Conservation (phyloP, 345 rosid species). For the Aethionema arabicum region DNA sequence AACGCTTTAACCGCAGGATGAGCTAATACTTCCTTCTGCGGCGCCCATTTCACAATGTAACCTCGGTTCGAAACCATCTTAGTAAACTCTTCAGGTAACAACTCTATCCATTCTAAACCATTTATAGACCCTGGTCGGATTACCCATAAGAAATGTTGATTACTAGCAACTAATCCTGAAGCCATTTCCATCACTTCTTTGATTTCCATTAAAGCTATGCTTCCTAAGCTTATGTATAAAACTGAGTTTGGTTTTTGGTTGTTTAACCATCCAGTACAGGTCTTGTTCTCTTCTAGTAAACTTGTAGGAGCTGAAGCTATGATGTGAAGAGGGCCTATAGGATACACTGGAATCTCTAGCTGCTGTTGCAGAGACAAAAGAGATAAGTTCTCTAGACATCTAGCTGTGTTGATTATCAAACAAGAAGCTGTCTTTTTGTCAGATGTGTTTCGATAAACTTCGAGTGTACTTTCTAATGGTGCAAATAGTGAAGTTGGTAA, state of each 20-base stretch:
- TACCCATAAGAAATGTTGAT: conserved; percentile 39
- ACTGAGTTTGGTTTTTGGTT: conserved; percentile 40
- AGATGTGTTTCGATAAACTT: conserved; percentile 9
- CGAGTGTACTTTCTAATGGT: conserved; percentile 12
- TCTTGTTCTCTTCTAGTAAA: conserved; percentile 30
- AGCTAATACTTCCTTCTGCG: conserved; percentile 35
- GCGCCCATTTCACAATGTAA: conserved; percentile 35
- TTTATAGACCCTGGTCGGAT: conserved; percentile 33
- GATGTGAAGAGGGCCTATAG: conserved; percentile 38
- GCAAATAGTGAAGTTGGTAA: conserved; percentile 13
- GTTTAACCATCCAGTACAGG: conserved; percentile 54
- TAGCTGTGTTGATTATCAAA: conserved; percentile 32
- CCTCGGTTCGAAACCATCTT: conserved; percentile 30
- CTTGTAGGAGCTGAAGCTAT: conserved; percentile 25
- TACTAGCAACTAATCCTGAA: conserved; percentile 32
- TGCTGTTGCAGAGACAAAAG: conserved; percentile 7
- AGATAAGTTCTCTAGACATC: conserved; percentile 30
- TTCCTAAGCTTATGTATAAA: conserved; percentile 60
- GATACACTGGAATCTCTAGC: conserved; percentile 19
- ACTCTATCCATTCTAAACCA: conserved; percentile 25
- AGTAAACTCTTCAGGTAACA: conserved; percentile 25
- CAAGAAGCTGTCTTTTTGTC: conserved; percentile 25
- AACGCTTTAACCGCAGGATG: conserved; percentile 46
- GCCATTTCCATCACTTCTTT: conserved; percentile 31
- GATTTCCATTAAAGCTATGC: conserved; percentile 33